Percentiles rank a stretch among this genome's conserved stretches.
Conservation (phyloP, 2,329 filamentous ascomycete genomes). For the Aphanoascus verrucosus region DNA sequence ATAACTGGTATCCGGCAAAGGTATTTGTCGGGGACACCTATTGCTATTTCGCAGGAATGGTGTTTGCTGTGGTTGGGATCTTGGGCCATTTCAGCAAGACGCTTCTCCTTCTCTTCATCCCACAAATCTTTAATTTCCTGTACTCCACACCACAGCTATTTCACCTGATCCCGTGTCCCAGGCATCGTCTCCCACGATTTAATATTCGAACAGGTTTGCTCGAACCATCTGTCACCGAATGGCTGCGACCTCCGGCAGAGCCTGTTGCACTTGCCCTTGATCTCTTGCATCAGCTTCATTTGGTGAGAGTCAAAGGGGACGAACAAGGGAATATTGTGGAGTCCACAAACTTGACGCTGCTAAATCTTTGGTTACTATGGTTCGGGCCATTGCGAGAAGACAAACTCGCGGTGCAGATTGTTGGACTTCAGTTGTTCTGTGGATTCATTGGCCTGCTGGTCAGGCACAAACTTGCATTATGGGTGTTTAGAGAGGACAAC, state of each 20-base stretch:
- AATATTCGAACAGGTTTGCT: slow-evolving; percentile 74
- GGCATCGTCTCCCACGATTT: slow-evolving; percentile 82
- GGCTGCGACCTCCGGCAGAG: slow-evolving; percentile 58
- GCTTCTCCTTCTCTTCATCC: slow-evolving; percentile 75
- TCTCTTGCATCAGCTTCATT: slow-evolving; percentile 54
- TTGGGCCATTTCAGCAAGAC: slow-evolving; percentile 98
- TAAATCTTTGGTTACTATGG: slow-evolving; percentile 96
- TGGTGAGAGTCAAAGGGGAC: slow-evolving; percentile 59
- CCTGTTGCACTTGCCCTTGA: slow-evolving; percentile 54
- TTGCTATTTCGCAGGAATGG: slow-evolving; percentile 99
- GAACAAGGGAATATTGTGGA: slow-evolving; percentile 60
- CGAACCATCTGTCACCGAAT: slow-evolving; percentile 75
- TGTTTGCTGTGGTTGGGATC: slow-evolving; percentile 94
- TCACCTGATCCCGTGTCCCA: slow-evolving; percentile 77
- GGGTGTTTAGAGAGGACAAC: slow-evolving; percentile 89
- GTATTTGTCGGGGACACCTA: slow-evolving; percentile 98
- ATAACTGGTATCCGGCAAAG: slow-evolving; percentile 92
- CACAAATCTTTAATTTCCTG: slow-evolving; percentile 92
- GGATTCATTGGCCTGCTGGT: slow-evolving; percentile 78
- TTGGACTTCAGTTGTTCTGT: slow-evolving; percentile 62
- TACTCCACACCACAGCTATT: slow-evolving; percentile 92
- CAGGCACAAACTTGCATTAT: slow-evolving; percentile 71
- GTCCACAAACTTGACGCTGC: slow-evolving; percentile 79
- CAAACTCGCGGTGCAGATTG: slow-evolving; percentile 65
- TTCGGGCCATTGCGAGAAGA: slow-evolving; percentile 85